phyloP scores from a whole-genome alignment of 768 basidiomycete species.

The Mycena filopes region DNA sequence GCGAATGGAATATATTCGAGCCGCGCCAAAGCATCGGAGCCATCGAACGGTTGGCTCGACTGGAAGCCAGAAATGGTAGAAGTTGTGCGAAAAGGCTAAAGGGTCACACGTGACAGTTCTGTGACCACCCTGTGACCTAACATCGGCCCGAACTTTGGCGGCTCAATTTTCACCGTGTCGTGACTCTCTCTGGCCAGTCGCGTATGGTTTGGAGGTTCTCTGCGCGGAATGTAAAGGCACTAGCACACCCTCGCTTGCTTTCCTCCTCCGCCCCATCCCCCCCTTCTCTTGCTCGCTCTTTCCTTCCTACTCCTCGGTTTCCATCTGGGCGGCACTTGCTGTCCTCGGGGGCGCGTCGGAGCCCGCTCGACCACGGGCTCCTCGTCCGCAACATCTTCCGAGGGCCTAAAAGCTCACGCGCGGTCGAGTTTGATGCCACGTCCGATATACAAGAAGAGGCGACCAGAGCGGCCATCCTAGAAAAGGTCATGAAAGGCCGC shows the following conservation, averaged over 20 bases:
- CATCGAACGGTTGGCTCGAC: neutral
- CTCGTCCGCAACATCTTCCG: slow-evolving; percentile 43
- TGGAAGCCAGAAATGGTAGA: neutral
- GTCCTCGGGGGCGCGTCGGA: slow-evolving; percentile 15
- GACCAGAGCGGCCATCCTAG: slow-evolving; percentile 78
- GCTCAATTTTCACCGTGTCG: slow-evolving; percentile 30
- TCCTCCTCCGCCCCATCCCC: neutral
- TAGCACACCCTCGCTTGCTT: neutral
- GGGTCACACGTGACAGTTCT: neutral
- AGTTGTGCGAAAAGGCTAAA: slow-evolving; percentile 1
- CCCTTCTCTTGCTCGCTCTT: neutral
- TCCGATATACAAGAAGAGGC: slow-evolving; percentile 71
- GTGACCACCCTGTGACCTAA: neutral
- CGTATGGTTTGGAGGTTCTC: slow-evolving; percentile 30
- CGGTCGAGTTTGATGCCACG: slow-evolving; percentile 42
- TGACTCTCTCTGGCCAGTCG: slow-evolving; percentile 11
- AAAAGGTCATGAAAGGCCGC: slow-evolving; percentile 87
- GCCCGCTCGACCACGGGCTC: neutral
- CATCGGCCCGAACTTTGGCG: slow-evolving; percentile 26
- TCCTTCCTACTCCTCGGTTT: slow-evolving; percentile 8
- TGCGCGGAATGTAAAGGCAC: slow-evolving; percentile 23
- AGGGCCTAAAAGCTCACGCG: slow-evolving; percentile 44
- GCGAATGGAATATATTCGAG: slow-evolving; percentile 8
- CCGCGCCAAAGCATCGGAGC: slow-evolving; percentile 25
- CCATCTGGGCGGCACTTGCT: slow-evolving; percentile 11